These are phyloP conservation scores for Xylariales sp. DNA, from an alignment of 2,329 filamentous ascomycete genomes.

Conservation along the genomic window DNA sequence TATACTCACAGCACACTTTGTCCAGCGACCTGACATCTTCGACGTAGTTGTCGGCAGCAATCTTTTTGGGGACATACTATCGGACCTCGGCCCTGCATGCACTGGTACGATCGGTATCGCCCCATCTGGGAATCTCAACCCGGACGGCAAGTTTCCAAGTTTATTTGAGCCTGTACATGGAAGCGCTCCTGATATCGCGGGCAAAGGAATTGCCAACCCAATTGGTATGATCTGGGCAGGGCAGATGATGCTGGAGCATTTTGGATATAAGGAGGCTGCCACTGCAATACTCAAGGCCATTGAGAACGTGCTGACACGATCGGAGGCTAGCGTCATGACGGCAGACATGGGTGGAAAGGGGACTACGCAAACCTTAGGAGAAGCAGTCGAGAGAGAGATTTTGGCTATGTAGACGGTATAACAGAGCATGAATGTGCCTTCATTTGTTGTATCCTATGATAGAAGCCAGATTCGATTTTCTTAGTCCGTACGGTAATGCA, in stretches of 20 bases:
- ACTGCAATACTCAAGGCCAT: slow-evolving; percentile 31
- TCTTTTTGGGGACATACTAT: slow-evolving; percentile 56
- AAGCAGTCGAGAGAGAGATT: slow-evolving; percentile 37
- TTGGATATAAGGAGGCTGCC: slow-evolving; percentile 55
- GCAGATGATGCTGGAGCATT: slow-evolving; percentile 62
- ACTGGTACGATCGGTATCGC: slow-evolving; percentile 65
- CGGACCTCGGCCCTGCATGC: slow-evolving; percentile 59
- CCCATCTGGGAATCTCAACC: slow-evolving; percentile 59
- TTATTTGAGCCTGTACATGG: slow-evolving; percentile 63
- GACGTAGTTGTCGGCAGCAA: slow-evolving; percentile 61
- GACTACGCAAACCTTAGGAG: slow-evolving; percentile 53
- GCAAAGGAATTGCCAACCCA: slow-evolving; percentile 58
- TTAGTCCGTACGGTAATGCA: too few species aligned
- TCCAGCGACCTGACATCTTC: slow-evolving; percentile 49
- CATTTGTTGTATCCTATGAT: too few species aligned
- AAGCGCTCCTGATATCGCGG: slow-evolving; percentile 60
- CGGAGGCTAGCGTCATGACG: slow-evolving; percentile 49
- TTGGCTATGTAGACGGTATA: not conserved
- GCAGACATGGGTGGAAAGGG: slow-evolving; percentile 55
- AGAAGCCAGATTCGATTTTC: too few species aligned
- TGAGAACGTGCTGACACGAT: slow-evolving; percentile 27
- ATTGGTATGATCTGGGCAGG: slow-evolving; percentile 66
- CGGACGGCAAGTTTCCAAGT: slow-evolving; percentile 52
- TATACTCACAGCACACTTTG: slow-evolving; percentile 59
- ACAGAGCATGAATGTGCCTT: too few species aligned